Conservation (phyloP, 768 basidiomycete species). For the Lactifluus pinguis region DNA sequence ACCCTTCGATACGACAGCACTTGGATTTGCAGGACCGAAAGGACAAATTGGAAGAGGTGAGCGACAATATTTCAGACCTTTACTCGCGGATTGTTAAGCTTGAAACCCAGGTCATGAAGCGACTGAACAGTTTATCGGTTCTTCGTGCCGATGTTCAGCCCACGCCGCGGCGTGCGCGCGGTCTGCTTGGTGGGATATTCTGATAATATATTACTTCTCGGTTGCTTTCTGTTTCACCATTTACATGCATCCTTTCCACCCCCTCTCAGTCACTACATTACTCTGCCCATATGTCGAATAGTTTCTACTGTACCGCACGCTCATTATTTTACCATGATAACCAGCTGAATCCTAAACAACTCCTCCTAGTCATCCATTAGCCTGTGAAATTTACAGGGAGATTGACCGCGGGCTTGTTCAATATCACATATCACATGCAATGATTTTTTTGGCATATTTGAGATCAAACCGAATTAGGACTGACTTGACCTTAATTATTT, state of each 20-base stretch:
- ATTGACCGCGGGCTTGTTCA: no score
- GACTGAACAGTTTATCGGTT: slow-evolving; percentile 84
- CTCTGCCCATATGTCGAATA: neutral
- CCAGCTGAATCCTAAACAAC: neutral
- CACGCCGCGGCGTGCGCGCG: slow-evolving; percentile 61
- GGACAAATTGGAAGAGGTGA: slow-evolving; percentile 91
- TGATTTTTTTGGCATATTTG: no score
- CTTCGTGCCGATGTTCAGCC: slow-evolving; percentile 78
- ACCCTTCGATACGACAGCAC: slow-evolving; percentile 79
- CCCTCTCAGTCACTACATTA: neutral
- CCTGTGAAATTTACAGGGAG: no score
- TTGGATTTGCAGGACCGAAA: slow-evolving; percentile 94
- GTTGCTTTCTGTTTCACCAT: neutral
- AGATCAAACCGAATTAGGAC: no score
- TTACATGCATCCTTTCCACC: neutral
- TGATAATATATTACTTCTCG: slow-evolving; percentile 24
- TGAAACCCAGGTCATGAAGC: slow-evolving; percentile 74
- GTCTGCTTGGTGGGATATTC: slow-evolving; percentile 72
- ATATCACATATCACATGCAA: neutral
- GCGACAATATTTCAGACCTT: slow-evolving; percentile 1
- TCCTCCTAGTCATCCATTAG: neutral
- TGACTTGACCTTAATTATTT: no score
- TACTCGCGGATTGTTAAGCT: no score
- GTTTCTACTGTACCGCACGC: neutral
- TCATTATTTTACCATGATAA: slow-evolving; percentile 7